Conservation (phyloP, 2,329 filamentous ascomycete species). For the Sclerotinia minor region DNA sequence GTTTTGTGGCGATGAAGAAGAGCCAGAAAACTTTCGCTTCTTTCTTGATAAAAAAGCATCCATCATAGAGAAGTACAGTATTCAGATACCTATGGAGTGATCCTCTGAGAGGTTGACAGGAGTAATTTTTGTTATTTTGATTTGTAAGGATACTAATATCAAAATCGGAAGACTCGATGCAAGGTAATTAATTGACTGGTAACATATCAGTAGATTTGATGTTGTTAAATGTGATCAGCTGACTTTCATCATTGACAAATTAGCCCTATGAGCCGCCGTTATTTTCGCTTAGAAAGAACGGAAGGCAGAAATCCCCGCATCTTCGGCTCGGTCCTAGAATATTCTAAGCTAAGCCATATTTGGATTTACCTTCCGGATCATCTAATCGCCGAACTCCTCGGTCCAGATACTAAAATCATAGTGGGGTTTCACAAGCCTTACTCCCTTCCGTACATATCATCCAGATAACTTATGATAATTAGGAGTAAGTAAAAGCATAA, state of each 20-base stretch:
- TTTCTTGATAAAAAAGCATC: conserved; percentile 56
- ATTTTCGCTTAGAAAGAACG: too few relatives aligned
- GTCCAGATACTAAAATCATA: neutral
- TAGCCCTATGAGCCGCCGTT: too few relatives aligned
- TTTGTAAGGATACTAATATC: neutral
- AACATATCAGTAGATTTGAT: too few relatives aligned
- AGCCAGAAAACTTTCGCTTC: conserved; percentile 51
- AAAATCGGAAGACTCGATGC: neutral
- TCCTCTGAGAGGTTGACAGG: neutral
- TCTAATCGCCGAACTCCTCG: neutral
- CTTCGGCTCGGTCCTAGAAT: too few relatives aligned
- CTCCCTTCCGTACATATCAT: neutral
- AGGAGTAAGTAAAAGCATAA: too few relatives aligned
- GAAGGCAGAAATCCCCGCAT: too few relatives aligned
- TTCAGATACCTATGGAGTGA: neutral
- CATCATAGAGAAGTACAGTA: conserved; percentile 45
- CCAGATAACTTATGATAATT: neutral
- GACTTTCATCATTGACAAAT: too few relatives aligned
- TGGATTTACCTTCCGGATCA: too few relatives aligned
- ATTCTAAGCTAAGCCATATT: too few relatives aligned
- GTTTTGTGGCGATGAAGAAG: conserved; percentile 20
- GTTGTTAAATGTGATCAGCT: too few relatives aligned
- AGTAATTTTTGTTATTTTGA: neutral
- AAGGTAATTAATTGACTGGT: too few relatives aligned
- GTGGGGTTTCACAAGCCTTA: neutral